A percentile compares a stretch with the other conserved stretches of the same genome.
These are phyloP conservation scores for Naganishia albida DNA, from an alignment of 1,284 basidiomycete genomes.

Conservation along the genomic window DNA sequence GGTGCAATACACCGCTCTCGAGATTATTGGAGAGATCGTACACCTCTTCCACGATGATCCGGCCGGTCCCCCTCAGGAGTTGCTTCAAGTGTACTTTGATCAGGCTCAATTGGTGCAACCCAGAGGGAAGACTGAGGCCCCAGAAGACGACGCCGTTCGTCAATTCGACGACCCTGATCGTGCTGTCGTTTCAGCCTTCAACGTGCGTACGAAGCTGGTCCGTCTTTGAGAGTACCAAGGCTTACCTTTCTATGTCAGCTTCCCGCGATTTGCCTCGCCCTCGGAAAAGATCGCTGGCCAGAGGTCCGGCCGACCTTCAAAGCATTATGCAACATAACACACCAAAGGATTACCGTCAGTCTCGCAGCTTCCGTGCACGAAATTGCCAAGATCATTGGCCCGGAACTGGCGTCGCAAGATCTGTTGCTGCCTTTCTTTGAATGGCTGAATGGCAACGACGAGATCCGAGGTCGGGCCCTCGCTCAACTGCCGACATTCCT, in stretches of 20 bases:
- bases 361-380: slow-evolving; percentile 87
- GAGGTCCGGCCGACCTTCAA: slow-evolving; percentile 72
- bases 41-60: slow-evolving; percentile 73
- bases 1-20: slow-evolving; percentile 79
- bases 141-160: slow-evolving; percentile 27
- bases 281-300: slow-evolving; percentile 76
- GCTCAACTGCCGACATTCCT: slow-evolving; percentile 51
- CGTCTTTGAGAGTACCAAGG: background rate
- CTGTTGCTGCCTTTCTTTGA: slow-evolving; percentile 74
- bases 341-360: slow-evolving; percentile 67
- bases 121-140: slow-evolving; percentile 32
- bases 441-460: slow-evolving; percentile 63
- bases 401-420: slow-evolving; percentile 67
- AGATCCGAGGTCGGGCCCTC: slow-evolving; percentile 64
- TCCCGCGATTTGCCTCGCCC: slow-evolving; percentile 83
- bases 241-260: slow-evolving; percentile 53
- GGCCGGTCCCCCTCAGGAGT: slow-evolving; percentile 71
- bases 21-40: slow-evolving; percentile 88
- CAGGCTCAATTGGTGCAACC: slow-evolving; percentile 41
- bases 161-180: slow-evolving; percentile 63
- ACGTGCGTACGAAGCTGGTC: slow-evolving; percentile 53
- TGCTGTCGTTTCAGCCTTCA: slow-evolving; percentile 87
- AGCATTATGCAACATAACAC: slow-evolving; percentile 51
- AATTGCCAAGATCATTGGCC: slow-evolving; percentile 79
- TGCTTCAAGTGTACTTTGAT: slow-evolving; percentile 75